These are phyloP conservation scores for Yamadazyma aaseri DNA, from an alignment of 1,139 yeast genomes.

Conservation along the genomic window DNA sequence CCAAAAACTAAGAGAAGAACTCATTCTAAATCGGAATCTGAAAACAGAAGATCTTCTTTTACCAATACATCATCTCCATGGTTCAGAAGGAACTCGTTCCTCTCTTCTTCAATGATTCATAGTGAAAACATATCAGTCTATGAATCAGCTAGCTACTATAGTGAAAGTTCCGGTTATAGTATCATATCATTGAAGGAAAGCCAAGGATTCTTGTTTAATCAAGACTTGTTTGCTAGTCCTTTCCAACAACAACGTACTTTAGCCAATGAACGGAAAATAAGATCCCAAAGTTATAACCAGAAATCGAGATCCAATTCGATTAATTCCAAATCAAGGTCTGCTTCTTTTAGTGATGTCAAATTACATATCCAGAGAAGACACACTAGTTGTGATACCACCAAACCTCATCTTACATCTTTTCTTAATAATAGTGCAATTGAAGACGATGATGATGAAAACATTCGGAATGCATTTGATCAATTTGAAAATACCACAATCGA, in stretches of 20 bases:
- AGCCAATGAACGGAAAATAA: slow-evolving; percentile 35
- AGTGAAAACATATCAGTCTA: slow-evolving; percentile 60
- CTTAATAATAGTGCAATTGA: slow-evolving; percentile 16
- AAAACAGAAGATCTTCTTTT: slow-evolving; percentile 43
- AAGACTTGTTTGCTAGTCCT: slow-evolving; percentile 67
- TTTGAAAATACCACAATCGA: slow-evolving; percentile 19
- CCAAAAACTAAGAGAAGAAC: slow-evolving; percentile 12
- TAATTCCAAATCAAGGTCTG: slow-evolving; percentile 10
- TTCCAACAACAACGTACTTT: slow-evolving; percentile 57
- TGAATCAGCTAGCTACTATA: slow-evolving; percentile 39
- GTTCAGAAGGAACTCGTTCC: slow-evolving; percentile 58
- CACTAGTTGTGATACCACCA: slow-evolving; percentile 30
- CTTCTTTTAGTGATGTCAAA: slow-evolving; percentile 2
- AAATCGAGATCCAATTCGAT: slow-evolving; percentile 10
- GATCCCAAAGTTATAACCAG: slow-evolving; percentile 24
- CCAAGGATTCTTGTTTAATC: slow-evolving; percentile 76
- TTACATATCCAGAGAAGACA: slow-evolving; percentile 25
- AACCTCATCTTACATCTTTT: slow-evolving; percentile 24
- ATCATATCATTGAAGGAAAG: slow-evolving; percentile 56
- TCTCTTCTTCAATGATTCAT: slow-evolving; percentile 61
- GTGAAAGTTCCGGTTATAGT: slow-evolving; percentile 31
- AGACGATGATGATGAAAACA: slow-evolving; percentile 17
- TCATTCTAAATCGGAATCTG: slow-evolving; percentile 14
- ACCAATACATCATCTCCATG: slow-evolving; percentile 52
- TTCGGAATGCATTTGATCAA: slow-evolving; percentile 16